Evolutionary conservation across 2,329 filamentous ascomycete species (phyloP).

Genomic region (Dactylellina haptotyla): DNA sequence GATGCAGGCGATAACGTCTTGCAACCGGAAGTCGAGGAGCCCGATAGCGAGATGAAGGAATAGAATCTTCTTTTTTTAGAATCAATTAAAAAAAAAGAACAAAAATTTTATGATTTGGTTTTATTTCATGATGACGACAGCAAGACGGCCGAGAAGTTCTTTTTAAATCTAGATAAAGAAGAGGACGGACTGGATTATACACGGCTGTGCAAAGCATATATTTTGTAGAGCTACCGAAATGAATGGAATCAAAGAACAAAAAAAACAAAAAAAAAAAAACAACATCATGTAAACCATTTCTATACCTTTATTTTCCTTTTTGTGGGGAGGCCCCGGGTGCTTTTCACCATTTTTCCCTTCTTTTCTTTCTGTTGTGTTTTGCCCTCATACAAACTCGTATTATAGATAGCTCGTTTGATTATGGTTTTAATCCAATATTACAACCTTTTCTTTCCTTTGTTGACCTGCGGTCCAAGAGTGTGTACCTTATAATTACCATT

Average conservation of each 20-base stretch:
- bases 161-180: no score
- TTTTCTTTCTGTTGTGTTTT: slow-evolving; percentile 29
- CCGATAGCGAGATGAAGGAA: slow-evolving; percentile 46
- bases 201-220: no score
- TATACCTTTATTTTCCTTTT: slow-evolving; percentile 30
- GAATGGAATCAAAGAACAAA: slow-evolving; percentile 13
- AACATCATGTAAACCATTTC: slow-evolving; percentile 3
- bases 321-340: slow-evolving; percentile 23
- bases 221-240: no score
- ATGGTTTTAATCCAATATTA: slow-evolving; percentile 29
- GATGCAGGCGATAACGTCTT: slow-evolving; percentile 30
- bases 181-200: slow-evolving; percentile 54
- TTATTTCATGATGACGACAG: slow-evolving; percentile 2
- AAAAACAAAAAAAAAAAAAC: neutral
- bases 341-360: slow-evolving; percentile 12
- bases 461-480: neutral
- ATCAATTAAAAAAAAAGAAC: neutral
- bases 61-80: neutral
- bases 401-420: slow-evolving; percentile 7
- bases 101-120: slow-evolving; percentile 10
- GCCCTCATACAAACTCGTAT: slow-evolving; percentile 42
- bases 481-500: neutral
- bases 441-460: slow-evolving; percentile 26
- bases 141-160: slow-evolving; percentile 29
- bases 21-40: slow-evolving; percentile 43